Evolutionary conservation across 2,329 filamentous ascomycete species (phyloP).

Genomic region (Aspergillus floridensis): DNA sequence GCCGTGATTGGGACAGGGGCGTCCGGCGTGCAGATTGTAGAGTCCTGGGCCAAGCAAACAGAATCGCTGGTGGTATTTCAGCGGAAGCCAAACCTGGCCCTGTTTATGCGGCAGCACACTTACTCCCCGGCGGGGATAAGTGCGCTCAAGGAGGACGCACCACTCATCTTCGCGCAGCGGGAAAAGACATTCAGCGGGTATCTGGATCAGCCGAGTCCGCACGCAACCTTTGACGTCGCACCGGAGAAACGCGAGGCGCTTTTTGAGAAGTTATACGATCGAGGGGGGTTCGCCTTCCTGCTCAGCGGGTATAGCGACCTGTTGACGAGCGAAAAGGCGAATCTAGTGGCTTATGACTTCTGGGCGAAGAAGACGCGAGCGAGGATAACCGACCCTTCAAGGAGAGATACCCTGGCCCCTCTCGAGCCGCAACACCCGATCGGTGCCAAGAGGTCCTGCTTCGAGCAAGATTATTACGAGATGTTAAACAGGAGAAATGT

Average conservation of each 20-base stretch:
- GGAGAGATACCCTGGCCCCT: conserved; percentile 55
- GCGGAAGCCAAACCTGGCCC: conserved; percentile 63
- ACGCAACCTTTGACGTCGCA: conserved; percentile 52
- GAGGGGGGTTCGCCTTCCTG: conserved; percentile 57
- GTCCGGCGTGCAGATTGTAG: conserved; percentile 55
- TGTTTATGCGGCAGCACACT: conserved; percentile 57
- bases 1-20: conserved; percentile 56
- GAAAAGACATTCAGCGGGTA: conserved; percentile 54
- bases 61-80: conserved; percentile 55
- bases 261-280: conserved; percentile 50
- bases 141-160: conserved; percentile 41
- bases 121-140: conserved; percentile 55
- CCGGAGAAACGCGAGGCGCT: conserved; percentile 49
- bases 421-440: conserved; percentile 54
- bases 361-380: conserved; percentile 54
- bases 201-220: conserved; percentile 52
- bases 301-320: conserved; percentile 53
- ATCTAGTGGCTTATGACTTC: conserved; percentile 54
- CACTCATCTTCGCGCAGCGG: conserved; percentile 51
- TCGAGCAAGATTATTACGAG: conserved; percentile 54
- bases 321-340: conserved; percentile 47
- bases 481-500: conserved; percentile 49
- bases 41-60: conserved; percentile 55
- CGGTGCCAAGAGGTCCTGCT: conserved; percentile 51
- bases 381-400: conserved; percentile 51